These are phyloP conservation scores for Catunica adiposa DNA, from an alignment of 2,329 filamentous ascomycete species.

Conservation along the genomic window DNA sequence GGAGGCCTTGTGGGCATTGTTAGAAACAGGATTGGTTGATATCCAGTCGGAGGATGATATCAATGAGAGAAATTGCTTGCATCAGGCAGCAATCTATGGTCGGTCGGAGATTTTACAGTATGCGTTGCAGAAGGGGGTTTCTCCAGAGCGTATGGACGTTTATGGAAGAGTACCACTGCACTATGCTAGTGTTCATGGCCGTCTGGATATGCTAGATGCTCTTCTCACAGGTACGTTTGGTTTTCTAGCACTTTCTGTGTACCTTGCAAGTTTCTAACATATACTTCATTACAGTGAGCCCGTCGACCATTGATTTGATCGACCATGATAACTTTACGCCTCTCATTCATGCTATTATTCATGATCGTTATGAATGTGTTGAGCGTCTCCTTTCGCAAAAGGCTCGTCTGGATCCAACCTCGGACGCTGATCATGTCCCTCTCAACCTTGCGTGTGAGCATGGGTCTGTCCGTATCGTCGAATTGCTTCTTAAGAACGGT, in stretches of 20 bases:
- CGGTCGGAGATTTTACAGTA: conserved; percentile 61
- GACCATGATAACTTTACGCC: conserved; percentile 97
- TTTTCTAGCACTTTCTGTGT: not conserved
- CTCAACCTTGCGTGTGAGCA: conserved; percentile 91
- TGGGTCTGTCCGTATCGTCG: conserved; percentile 69
- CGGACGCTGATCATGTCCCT: conserved; percentile 82
- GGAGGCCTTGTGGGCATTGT: conserved; percentile 55
- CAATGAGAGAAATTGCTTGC: conserved; percentile 89
- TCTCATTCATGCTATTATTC: conserved; percentile 85
- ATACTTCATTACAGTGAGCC: conserved; percentile 34
- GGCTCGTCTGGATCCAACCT: conserved; percentile 71
- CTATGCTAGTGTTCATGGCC: conserved; percentile 90
- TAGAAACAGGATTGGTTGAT: conserved; percentile 70
- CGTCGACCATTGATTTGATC: conserved; percentile 65
- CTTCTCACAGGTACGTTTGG: conserved; percentile 44
- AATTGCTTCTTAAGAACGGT: conserved; percentile 64
- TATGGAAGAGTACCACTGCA: conserved; percentile 88
- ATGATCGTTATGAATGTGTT: conserved; percentile 66
- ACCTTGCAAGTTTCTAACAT: conserved; percentile 13
- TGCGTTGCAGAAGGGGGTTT: conserved; percentile 58
- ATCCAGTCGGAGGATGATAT: conserved; percentile 93
- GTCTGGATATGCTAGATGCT: conserved; percentile 63
- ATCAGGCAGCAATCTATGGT: conserved; percentile 91
- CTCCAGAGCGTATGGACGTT: conserved; percentile 69
- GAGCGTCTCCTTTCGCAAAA: conserved; percentile 58